Evolutionary conservation across 257 asterid genomes (phyloP), one percentile per base, ranked within the genome.

Genomic region (Scutellaria galericulata): DNA sequence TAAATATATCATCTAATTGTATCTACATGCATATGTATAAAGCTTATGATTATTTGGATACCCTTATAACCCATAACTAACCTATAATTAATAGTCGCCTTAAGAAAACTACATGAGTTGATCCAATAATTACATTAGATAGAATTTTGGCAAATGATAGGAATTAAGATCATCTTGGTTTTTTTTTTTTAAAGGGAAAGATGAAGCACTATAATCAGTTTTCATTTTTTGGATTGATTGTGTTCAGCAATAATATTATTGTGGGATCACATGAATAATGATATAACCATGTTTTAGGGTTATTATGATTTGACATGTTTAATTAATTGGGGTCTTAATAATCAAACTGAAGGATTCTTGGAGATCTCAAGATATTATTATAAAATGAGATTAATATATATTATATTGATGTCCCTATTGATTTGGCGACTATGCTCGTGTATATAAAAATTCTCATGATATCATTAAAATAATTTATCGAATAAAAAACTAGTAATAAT

Each of bases 361-460:
- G 14, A 45, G 60, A 5, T 42, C 20, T 67, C 39, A 22, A 35
- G 76, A 24, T 45, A n/a, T 58, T 35, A 20, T 70, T 44, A 55
- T 15, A 40, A 24, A 48, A 51, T 31, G 45, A 12, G 42, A 55
- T 58, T 42, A 2, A 3, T 1, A 41, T 31, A 31, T 31, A 41
- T 46, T n/a, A 11, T 35, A 15, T 5, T 62, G 55, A 15, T 60
- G 14, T 13, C 51, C 60, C 75, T 68, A 57, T 75, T 75, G 66
- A 62, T 60, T 68, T 75, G 50, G 75, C 75, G 66, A 46, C 71
- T 50, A 14, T 14, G 42, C 75, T 46, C 67, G 68, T 58, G 51
- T 46, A 40, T 31, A 13, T 54, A 40, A 20, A 40, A 13, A 31
- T 31, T 27, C 37, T 31, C 37, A 31, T 2, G 37, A 31, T 31